Evolutionary conservation across 768 basidiomycete genomes (phyloP).

Genomic region (Punctularia strigosozonata): DNA sequence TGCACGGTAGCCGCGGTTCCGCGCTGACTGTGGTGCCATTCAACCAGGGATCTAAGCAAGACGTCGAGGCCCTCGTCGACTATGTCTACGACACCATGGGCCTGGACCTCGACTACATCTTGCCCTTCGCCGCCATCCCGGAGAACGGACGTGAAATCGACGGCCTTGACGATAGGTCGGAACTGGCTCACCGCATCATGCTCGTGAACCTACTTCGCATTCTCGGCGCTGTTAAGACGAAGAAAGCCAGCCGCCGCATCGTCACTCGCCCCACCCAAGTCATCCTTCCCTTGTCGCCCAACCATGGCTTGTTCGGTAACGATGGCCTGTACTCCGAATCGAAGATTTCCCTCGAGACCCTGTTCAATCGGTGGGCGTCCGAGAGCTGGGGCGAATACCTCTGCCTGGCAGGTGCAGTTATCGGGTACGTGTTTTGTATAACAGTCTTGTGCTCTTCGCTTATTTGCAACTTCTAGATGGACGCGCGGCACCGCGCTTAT

Average conservation of each 20-base stretch:
- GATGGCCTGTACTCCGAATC: slow-evolving; percentile 98
- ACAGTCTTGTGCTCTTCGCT: neutral
- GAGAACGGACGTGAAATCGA: slow-evolving; percentile 99
- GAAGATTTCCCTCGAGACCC: slow-evolving; percentile 94
- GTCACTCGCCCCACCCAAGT: slow-evolving; percentile 98
- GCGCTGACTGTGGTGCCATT: slow-evolving; percentile 96
- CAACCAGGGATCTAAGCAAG: slow-evolving; percentile 98
- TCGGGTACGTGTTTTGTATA: slow-evolving; percentile 51
- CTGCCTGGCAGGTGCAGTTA: slow-evolving; percentile 95
- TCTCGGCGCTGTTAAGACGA: slow-evolving; percentile 93
- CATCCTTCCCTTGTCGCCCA: slow-evolving; percentile 93
- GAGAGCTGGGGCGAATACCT: slow-evolving; percentile 99
- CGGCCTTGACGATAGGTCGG: slow-evolving; percentile 91
- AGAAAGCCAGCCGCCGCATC: slow-evolving; percentile 94
- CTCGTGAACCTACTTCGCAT: slow-evolving; percentile 92
- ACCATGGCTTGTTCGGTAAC: slow-evolving; percentile 96
- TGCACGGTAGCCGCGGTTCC: slow-evolving; percentile 90
- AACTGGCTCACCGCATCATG: slow-evolving; percentile 98
- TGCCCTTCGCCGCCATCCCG: slow-evolving; percentile 96
- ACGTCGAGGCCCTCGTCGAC: slow-evolving; percentile 94
- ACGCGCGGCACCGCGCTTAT: slow-evolving; percentile 97
- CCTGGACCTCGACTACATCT: slow-evolving; percentile 95
- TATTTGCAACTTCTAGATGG: slow-evolving; percentile 45
- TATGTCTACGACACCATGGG: slow-evolving; percentile 95
- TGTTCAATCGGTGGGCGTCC: slow-evolving; percentile 96